These are phyloP conservation scores for Oryza glaberrima DNA, from an alignment of 176 grass and related monocot species.

Conservation along the genomic window DNA sequence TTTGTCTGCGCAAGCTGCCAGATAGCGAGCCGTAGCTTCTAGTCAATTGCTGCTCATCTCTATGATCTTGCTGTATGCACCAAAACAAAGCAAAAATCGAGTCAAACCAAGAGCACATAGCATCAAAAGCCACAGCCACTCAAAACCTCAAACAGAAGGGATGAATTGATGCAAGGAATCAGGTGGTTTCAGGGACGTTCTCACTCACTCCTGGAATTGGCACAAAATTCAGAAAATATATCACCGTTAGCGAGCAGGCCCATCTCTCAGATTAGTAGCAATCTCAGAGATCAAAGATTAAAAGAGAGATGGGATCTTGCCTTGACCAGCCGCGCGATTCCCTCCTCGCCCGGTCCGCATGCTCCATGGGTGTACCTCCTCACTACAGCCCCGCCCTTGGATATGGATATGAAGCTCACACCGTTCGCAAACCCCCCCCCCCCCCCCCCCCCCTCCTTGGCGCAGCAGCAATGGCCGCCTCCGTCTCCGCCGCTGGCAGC, in stretches of 20 bases:
- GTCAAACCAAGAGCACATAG: conserved; percentile 8
- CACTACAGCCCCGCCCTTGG: no score
- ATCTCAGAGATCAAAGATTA: neutral
- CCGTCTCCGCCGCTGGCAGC: neutral
- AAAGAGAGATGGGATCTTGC: neutral
- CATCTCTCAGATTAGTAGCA: neutral
- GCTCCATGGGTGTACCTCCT: conserved; percentile 45
- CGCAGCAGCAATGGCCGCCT: neutral
- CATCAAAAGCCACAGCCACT: neutral
- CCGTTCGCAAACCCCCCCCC: neutral
- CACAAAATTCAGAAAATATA: neutral
- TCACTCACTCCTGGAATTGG: conserved; percentile 48
- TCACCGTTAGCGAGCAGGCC: neutral
- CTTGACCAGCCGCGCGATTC: conserved; percentile 8
- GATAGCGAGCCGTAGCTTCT: conserved; percentile 52
- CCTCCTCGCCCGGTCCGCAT: no score
- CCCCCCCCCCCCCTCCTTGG: conserved; percentile 14
- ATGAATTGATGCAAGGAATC: neutral
- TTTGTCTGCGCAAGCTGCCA: conserved; percentile 55
- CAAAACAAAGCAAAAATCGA: conserved; percentile 12
- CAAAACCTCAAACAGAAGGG: neutral
- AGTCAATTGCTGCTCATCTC: conserved; percentile 41
- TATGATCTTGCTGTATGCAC: conserved; percentile 43
- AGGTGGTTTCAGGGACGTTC: neutral
- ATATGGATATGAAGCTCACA: neutral